A percentile compares a stretch with the other conserved stretches of the same genome.
These are phyloP conservation scores for Forsythia suspensa DNA, from an alignment of 257 asterid genomes.

Conservation along the genomic window DNA sequence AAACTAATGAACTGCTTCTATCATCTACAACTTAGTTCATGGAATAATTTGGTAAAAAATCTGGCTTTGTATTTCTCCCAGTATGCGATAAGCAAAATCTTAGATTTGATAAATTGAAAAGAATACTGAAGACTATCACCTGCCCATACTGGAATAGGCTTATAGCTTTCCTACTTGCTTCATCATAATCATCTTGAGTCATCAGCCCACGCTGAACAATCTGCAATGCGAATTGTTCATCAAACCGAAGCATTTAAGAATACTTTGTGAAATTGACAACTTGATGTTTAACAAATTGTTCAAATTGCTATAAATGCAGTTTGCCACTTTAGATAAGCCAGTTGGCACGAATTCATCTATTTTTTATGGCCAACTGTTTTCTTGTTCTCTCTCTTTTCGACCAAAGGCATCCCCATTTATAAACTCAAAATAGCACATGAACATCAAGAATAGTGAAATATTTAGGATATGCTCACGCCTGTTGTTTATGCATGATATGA, in stretches of 20 bases:
- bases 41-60: conserved; percentile 5
- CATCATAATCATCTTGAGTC: conserved; percentile 71
- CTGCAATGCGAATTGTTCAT: conserved; percentile 43
- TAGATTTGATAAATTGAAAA: background rate
- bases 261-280: conserved; percentile 1
- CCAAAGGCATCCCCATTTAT: background rate
- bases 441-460: background rate
- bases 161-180: conserved; percentile 79
- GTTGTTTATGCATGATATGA: background rate
- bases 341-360: background rate
- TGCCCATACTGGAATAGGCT: conserved; percentile 84
- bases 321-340: background rate
- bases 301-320: background rate
- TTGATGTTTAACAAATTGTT: background rate
- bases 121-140: conserved; percentile 37
- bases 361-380: background rate
- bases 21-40: background rate
- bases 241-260: conserved; percentile 10
- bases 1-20: background rate
- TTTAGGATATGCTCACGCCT: background rate
- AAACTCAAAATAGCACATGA: background rate
- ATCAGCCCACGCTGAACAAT: conserved; percentile 73
- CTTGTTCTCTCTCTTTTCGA: background rate
- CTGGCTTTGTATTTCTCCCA: background rate
- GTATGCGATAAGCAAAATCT: background rate